Conservation (phyloP, 148 eudicot species). For the Fallopia convolvulus region DNA sequence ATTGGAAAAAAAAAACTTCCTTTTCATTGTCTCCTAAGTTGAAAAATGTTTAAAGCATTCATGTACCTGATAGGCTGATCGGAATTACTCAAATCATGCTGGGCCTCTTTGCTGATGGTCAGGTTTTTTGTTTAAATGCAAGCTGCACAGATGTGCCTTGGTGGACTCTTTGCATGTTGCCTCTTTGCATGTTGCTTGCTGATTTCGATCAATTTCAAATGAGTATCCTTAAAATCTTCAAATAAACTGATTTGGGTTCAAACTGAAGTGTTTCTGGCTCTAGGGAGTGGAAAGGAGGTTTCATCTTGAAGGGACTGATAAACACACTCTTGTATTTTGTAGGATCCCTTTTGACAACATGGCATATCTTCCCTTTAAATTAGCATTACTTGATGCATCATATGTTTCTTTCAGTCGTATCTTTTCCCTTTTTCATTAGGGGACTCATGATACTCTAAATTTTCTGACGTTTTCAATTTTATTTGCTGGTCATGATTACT, state of each 20-base stretch:
- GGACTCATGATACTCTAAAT: not conserved
- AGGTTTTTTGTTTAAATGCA: not conserved
- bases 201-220: not conserved
- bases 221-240: not conserved
- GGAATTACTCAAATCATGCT: not conserved
- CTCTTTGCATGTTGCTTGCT: not conserved
- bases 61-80: not conserved
- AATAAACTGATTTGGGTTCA: not conserved
- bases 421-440: not conserved
- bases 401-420: not conserved
- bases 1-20: not conserved
- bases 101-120: not conserved
- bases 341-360: not conserved
- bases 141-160: not conserved
- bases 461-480: not conserved
- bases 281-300: not conserved
- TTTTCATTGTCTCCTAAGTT: not conserved
- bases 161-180: not conserved
- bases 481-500: not conserved
- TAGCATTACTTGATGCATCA: not conserved
- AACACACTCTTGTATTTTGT: not conserved
- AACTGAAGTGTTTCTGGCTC: not conserved
- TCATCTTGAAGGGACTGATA: not conserved
- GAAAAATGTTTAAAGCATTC: not conserved
- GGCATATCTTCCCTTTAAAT: not conserved